A percentile compares a stretch with the other conserved stretches of the same genome.
Conservation (phyloP, 768 basidiomycete species). For the Lactifluus pinguis region DNA sequence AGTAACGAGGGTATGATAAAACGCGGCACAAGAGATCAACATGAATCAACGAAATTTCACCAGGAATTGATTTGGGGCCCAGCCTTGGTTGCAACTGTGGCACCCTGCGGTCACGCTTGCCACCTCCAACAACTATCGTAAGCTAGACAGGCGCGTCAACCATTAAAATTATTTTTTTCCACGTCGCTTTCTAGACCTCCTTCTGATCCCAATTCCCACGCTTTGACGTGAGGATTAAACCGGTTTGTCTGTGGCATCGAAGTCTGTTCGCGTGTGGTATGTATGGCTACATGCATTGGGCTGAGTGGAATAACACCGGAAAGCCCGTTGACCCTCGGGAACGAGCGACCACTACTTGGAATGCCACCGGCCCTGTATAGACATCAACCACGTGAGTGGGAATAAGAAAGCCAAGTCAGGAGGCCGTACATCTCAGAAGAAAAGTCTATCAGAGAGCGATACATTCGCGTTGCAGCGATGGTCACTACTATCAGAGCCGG, state of each 20-base stretch:
- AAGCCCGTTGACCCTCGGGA: too few species aligned
- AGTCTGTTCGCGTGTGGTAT: too few species aligned
- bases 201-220: not conserved
- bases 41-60: too few species aligned
- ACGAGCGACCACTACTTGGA: not conserved
- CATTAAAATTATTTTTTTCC: not conserved
- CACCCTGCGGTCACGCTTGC: too few species aligned
- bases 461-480: slow-evolving; percentile 7
- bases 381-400: not conserved
- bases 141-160: too few species aligned
- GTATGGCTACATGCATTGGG: not conserved
- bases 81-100: too few species aligned
- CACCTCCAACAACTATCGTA: too few species aligned
- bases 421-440: not conserved
- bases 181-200: not conserved
- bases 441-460: not conserved
- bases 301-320: not conserved
- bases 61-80: too few species aligned
- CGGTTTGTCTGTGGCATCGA: not conserved
- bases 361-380: not conserved
- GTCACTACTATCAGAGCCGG: not conserved
- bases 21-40: too few species aligned
- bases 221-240: not conserved
- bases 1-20: too few species aligned
- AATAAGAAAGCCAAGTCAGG: not conserved